Conservation (phyloP, 1,284 basidiomycete genomes). For the Irpex sp. region DNA sequence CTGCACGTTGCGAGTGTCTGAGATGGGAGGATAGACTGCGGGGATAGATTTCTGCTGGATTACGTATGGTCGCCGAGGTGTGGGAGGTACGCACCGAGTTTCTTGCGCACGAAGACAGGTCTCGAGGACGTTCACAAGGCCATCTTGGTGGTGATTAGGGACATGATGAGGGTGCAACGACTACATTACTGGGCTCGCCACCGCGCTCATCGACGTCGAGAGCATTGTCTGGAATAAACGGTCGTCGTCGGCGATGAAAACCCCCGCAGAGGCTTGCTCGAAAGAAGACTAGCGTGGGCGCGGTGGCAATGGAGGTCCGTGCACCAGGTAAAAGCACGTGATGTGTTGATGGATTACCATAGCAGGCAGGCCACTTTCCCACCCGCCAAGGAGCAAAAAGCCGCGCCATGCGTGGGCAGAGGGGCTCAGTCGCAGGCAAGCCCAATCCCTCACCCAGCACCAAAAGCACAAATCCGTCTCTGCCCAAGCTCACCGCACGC, state of each 20-base stretch:
- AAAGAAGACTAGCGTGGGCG: neutral
- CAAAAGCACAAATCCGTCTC: constrained; percentile 1
- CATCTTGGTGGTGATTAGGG: neutral
- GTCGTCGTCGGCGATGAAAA: neutral
- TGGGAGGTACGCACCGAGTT: neutral
- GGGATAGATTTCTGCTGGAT: neutral
- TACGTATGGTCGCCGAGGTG: neutral
- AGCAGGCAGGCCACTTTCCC: neutral
- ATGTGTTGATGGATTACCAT: neutral
- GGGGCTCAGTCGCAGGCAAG: neutral
- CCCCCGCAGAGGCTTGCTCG: neutral
- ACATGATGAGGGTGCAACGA: neutral
- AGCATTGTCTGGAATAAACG: neutral
- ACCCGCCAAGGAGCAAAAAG: constrained; percentile 4
- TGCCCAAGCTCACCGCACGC: neutral
- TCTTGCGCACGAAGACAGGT: neutral
- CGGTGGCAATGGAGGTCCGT: neutral
- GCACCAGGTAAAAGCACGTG: neutral
- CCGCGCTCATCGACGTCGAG: neutral
- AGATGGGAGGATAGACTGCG: neutral
- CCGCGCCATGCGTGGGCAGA: constrained; percentile 1
- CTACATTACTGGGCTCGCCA: neutral
- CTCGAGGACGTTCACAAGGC: neutral
- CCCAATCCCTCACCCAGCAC: constrained; percentile 5
- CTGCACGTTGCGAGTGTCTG: too few species aligned